These are phyloP conservation scores for Nakazawaea ambrosiae DNA, from an alignment of 805 yeast species.

Conservation along the genomic window DNA sequence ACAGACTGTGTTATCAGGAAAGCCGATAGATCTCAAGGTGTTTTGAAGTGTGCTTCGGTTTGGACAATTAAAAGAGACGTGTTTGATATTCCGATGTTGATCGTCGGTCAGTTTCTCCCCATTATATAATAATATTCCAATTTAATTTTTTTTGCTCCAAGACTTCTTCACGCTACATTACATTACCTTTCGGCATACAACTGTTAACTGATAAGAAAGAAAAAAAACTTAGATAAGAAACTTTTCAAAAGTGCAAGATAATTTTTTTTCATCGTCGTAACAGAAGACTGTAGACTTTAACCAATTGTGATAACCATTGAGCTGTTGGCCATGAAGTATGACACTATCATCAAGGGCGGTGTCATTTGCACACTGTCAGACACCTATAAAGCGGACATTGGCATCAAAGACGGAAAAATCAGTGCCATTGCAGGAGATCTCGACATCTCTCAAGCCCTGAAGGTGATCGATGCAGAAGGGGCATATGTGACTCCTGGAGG, in stretches of 20 bases:
- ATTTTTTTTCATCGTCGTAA: too few relatives aligned
- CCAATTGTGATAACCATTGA: too few relatives aligned
- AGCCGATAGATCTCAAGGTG: constrained; percentile 24
- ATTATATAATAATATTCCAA: constrained; percentile 26
- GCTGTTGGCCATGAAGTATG: too few relatives aligned
- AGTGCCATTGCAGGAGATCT: constrained; percentile 10
- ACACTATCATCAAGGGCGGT: constrained; percentile 9
- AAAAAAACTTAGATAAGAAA: too few relatives aligned
- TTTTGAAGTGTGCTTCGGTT: constrained; percentile 59
- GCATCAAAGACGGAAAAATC: constrained; percentile 9
- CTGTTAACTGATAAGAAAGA: too few relatives aligned
- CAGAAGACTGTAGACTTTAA: too few relatives aligned
- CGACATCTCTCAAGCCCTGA: constrained; percentile 9
- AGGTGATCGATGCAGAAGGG: constrained; percentile 34
- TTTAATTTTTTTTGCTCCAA: not conserved
- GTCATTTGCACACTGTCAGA: constrained; percentile 10
- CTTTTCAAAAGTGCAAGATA: too few relatives aligned
- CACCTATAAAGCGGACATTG: constrained; percentile 9
- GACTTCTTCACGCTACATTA: not conserved
- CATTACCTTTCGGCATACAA: too few relatives aligned
- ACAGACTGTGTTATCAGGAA: constrained; percentile 41
- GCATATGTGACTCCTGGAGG: constrained; percentile 46
- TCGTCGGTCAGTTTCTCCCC: constrained; percentile 77
- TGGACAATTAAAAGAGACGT: constrained; percentile 84
- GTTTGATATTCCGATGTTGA: constrained; percentile 78